These are phyloP conservation scores for Cryptosporidium andersoni DNA, from an alignment of 169 alveolate species.

Conservation along the genomic window DNA sequence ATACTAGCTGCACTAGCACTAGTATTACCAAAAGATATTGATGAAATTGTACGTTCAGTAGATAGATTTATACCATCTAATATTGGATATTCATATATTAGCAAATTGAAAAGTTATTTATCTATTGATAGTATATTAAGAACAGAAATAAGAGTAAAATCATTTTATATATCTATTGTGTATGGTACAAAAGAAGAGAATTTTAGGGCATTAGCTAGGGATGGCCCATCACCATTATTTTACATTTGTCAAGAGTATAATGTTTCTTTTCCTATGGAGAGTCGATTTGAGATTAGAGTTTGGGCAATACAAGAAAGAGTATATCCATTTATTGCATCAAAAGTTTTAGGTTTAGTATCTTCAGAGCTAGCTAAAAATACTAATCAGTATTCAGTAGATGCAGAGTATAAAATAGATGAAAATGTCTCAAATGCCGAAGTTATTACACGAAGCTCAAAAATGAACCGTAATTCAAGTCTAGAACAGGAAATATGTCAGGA, in stretches of 20 bases:
- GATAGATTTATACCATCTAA: conserved; percentile 1
- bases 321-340: conserved; percentile 61
- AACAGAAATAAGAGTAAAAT: conserved; percentile 37
- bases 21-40: conserved; percentile 13
- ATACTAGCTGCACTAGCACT: conserved; percentile 73
- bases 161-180: conserved; percentile 62
- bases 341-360: conserved; percentile 28
- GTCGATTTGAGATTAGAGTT: conserved; percentile 77
- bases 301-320: conserved; percentile 73
- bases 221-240: conserved; percentile 79
- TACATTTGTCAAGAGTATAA: conserved; percentile 80
- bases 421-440: neutral
- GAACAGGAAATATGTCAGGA: conserved; percentile 71
- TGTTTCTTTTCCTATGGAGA: conserved; percentile 82
- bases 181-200: conserved; percentile 65
- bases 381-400: neutral
- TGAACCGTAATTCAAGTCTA: conserved; percentile 71
- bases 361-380: neutral
- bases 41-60: conserved; percentile 1
- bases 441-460: conserved; percentile 49
- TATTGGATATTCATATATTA: neutral
- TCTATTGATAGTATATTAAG: conserved; percentile 36
- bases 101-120: conserved; percentile 20
- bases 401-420: neutral
- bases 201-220: conserved; percentile 41